Evolutionary conservation across 345 rosid species (phyloP).

Genomic region (Bruguiera sexangula): DNA sequence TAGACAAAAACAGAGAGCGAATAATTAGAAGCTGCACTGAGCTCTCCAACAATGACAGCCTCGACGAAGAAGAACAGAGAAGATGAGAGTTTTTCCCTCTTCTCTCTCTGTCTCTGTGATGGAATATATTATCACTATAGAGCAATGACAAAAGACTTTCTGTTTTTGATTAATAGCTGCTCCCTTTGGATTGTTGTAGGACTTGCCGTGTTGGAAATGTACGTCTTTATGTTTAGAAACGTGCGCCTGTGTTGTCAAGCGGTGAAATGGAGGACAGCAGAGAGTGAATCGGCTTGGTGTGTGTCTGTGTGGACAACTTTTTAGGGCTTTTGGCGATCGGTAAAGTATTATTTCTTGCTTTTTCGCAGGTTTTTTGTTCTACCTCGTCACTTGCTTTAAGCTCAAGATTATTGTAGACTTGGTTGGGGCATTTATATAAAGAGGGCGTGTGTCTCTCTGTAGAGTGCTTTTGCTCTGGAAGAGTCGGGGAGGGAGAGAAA

Average conservation of each 20-base stretch:
- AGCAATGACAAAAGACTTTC: background rate
- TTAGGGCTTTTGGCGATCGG: background rate
- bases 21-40: slow-evolving; percentile 2
- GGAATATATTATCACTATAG: background rate
- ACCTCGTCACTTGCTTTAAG: too few relatives aligned
- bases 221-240: background rate
- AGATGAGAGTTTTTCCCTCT: too few relatives aligned
- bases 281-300: background rate
- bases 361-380: too few relatives aligned
- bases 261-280: background rate
- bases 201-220: slow-evolving; percentile 20
- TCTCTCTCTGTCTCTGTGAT: too few relatives aligned
- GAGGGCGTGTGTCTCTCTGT: too few relatives aligned
- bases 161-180: background rate
- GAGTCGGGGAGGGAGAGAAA: background rate
- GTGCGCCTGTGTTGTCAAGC: background rate
- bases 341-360: too few relatives aligned
- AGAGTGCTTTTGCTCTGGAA: background rate
- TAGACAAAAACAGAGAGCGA: background rate
- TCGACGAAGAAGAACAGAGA: too few relatives aligned
- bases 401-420: too few relatives aligned
- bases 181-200: background rate
- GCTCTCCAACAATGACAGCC: background rate
- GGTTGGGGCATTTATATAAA: too few relatives aligned
- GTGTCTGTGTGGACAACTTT: background rate